A percentile compares a stretch with the other conserved stretches of the same genome.
Evolutionary conservation across 2,329 filamentous ascomycete species (phyloP).

Genomic region (Colletotrichum navitas): DNA sequence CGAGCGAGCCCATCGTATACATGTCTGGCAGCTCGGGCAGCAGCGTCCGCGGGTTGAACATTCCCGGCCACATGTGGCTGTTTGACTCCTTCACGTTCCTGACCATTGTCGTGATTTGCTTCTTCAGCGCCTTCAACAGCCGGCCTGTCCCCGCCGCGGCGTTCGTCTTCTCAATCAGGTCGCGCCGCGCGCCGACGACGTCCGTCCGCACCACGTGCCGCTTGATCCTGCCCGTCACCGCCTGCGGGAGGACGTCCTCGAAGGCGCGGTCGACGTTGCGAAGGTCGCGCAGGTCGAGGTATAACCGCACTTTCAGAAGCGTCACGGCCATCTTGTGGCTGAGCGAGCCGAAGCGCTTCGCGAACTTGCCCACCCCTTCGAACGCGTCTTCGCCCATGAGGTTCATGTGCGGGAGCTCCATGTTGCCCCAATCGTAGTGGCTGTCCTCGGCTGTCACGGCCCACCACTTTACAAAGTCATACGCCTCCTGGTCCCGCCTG

Average conservation of each 20-base stretch:
- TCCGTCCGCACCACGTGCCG: constrained; percentile 1
- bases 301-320: constrained; percentile 48
- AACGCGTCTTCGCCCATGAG: constrained; percentile 44
- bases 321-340: constrained; percentile 39
- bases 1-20: not conserved
- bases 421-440: constrained; percentile 44
- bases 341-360: constrained; percentile 24
- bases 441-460: constrained; percentile 39
- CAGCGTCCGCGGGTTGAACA: not conserved
- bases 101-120: constrained; percentile 9
- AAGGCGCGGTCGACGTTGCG: constrained; percentile 10
- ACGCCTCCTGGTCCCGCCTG: constrained; percentile 63
- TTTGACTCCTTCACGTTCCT: not conserved
- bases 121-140: not conserved
- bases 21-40: not conserved
- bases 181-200: not conserved
- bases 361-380: constrained; percentile 37
- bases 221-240: constrained; percentile 12
- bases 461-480: constrained; percentile 58
- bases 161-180: constrained; percentile 4
- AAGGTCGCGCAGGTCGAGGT: constrained; percentile 47
- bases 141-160: not conserved
- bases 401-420: constrained; percentile 43
- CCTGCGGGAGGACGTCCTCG: not conserved
- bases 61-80: not conserved